phyloP scores from a whole-genome alignment of 352 stramenopile species.

The Pythium brachiatum region DNA sequence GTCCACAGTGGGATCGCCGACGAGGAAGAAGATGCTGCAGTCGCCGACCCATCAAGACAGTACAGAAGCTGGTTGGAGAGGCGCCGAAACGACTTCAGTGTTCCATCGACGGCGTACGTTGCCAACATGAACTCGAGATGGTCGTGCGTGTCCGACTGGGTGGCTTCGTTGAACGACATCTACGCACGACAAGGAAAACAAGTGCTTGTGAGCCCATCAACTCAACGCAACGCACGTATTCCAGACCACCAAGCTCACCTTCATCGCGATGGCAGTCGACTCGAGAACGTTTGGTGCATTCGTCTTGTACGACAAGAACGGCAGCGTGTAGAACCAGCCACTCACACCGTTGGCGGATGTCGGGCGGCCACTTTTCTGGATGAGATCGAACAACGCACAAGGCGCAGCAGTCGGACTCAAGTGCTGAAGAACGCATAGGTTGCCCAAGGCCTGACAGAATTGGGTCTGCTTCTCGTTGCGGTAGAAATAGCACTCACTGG shows the following conservation, averaged over 20 bases:
- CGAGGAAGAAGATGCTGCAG: constrained; percentile 14
- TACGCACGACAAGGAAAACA: constrained; percentile 19
- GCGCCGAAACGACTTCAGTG: constrained; percentile 67
- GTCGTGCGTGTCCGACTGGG: constrained; percentile 44
- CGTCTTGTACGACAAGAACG: constrained; percentile 87
- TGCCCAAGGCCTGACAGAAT: constrained; percentile 89
- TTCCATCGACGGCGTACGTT: constrained; percentile 88
- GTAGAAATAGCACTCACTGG: constrained; percentile 89
- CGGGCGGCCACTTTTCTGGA: constrained; percentile 55
- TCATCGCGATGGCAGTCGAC: constrained; percentile 72
- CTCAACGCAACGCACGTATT: background rate
- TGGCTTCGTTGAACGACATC: constrained; percentile 79
- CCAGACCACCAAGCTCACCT: constrained; percentile 25
- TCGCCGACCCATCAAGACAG: constrained; percentile 40
- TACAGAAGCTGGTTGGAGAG: constrained; percentile 83
- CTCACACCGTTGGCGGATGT: constrained; percentile 44
- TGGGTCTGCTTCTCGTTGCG: constrained; percentile 49
- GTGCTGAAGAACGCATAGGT: constrained; percentile 93
- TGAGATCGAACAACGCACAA: constrained; percentile 75
- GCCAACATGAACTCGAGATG: constrained; percentile 84
- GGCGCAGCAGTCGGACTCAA: constrained; percentile 60
- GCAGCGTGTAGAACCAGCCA: constrained; percentile 77
- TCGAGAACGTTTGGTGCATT: constrained; percentile 55
- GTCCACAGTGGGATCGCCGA: constrained; percentile 54
- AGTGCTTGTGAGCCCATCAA: background rate